These are phyloP conservation scores for Penstemon newberryi DNA, from an alignment of 257 asterid species.

Conservation along the genomic window DNA sequence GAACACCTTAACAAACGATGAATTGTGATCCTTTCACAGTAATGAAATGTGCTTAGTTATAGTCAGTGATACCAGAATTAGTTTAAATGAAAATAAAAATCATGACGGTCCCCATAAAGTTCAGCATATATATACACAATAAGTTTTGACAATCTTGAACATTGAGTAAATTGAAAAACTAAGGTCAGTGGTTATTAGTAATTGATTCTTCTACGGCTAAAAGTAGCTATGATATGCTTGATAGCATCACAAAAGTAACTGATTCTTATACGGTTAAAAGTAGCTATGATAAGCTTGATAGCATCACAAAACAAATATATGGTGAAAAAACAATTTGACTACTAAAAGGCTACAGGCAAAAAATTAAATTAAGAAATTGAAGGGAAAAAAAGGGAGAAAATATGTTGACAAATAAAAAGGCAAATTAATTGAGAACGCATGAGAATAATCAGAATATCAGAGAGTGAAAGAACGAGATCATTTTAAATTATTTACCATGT, in stretches of 20 bases:
- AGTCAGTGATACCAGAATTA: neutral
- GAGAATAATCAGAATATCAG: slow-evolving; percentile 16
- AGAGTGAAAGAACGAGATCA: slow-evolving; percentile 19
- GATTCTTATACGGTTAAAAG: neutral
- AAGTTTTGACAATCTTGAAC: neutral
- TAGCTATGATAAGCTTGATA: neutral
- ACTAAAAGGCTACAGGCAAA: neutral
- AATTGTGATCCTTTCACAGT: neutral
- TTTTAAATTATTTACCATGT: slow-evolving; percentile 64
- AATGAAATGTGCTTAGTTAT: neutral
- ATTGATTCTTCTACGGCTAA: neutral
- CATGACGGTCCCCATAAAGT: neutral
- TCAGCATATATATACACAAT: neutral
- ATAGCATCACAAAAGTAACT: neutral
- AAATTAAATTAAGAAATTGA: neutral
- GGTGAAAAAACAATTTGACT: neutral
- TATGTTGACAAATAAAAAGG: neutral
- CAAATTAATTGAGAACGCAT: slow-evolving; percentile 3
- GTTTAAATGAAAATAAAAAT: neutral
- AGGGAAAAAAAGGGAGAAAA: neutral
- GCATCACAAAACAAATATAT: neutral
- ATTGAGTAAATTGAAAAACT: neutral
- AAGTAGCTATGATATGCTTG: neutral
- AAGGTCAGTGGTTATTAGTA: neutral
- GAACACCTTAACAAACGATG: neutral